Conservation (phyloP, 352 stramenopile genomes). For the Pythium phragmiticola region DNA sequence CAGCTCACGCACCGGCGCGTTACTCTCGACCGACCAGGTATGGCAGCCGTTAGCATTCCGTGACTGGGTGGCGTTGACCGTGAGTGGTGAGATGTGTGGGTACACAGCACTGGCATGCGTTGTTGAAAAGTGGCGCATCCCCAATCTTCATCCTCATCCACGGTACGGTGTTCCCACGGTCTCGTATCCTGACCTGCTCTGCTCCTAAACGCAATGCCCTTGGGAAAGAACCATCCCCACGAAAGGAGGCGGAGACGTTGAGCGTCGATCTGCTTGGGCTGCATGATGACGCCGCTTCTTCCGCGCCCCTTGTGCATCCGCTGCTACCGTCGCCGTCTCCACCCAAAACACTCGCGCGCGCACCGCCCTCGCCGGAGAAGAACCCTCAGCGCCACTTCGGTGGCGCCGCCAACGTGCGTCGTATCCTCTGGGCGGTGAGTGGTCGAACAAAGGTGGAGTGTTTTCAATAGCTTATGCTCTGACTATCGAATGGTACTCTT, state of each 20-base stretch:
- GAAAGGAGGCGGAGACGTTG: not conserved
- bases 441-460: too few relatives aligned
- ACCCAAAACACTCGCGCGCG: conserved; percentile 1
- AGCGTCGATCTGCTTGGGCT: conserved; percentile 22
- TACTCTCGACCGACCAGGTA: conserved; percentile 15
- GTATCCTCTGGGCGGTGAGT: conserved; percentile 15
- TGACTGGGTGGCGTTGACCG: not conserved
- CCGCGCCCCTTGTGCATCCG: not conserved
- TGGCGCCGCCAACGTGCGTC: conserved; percentile 1
- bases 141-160: conserved; percentile 26
- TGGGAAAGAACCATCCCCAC: not conserved
- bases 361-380: not conserved
- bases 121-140: conserved; percentile 10
- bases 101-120: conserved; percentile 17
- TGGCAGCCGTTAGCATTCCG: not conserved
- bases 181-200: too few relatives aligned
- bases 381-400: not conserved
- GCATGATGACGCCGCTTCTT: conserved; percentile 1
- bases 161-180: not conserved
- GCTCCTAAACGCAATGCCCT: not conserved
- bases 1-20: conserved; percentile 7
- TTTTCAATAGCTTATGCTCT: not conserved
- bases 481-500: not conserved
- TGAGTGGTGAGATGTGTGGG: too few relatives aligned
- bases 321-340: conserved; percentile 1